Evolutionary conservation across 2,329 filamentous ascomycete genomes (phyloP).

Genomic region (Ophiostoma piceae): DNA sequence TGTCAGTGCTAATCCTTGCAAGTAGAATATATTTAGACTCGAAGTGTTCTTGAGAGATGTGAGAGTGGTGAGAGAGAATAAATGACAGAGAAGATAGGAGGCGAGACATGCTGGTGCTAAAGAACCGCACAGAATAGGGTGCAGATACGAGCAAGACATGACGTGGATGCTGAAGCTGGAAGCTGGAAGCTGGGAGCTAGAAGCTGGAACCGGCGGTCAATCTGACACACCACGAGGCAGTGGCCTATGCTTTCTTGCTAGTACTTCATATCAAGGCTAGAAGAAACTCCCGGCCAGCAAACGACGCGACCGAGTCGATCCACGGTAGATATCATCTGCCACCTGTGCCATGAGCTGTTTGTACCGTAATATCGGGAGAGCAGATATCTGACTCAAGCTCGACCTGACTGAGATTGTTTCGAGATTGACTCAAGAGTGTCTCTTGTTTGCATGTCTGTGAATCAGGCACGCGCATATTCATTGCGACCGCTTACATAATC

Average conservation of each 20-base stretch:
- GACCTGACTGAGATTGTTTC: neutral
- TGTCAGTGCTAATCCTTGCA: slow-evolving; percentile 8
- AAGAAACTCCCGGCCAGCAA: slow-evolving; percentile 5
- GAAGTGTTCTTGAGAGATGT: too few relatives aligned
- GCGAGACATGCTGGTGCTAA: neutral
- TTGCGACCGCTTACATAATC: neutral
- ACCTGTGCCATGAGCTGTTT: neutral
- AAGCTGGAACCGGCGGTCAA: neutral
- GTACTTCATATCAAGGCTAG: neutral
- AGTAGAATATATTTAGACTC: slow-evolving; percentile 11
- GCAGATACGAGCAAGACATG: neutral
- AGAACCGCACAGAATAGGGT: neutral
- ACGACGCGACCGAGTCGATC: neutral
- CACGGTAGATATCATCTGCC: neutral
- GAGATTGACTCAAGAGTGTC: neutral
- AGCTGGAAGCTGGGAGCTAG: too few relatives aligned
- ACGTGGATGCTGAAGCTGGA: neutral
- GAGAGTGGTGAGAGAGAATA: too few relatives aligned
- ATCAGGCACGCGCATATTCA: neutral
- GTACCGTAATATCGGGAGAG: neutral
- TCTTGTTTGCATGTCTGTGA: neutral
- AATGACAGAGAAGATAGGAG: neutral
- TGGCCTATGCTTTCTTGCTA: neutral
- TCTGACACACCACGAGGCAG: neutral
- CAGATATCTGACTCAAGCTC: neutral